A percentile compares a stretch with the other conserved stretches of the same genome.
phyloP scores from a whole-genome alignment of 352 stramenopile species.

The Saprolegnia parasitica region DNA sequence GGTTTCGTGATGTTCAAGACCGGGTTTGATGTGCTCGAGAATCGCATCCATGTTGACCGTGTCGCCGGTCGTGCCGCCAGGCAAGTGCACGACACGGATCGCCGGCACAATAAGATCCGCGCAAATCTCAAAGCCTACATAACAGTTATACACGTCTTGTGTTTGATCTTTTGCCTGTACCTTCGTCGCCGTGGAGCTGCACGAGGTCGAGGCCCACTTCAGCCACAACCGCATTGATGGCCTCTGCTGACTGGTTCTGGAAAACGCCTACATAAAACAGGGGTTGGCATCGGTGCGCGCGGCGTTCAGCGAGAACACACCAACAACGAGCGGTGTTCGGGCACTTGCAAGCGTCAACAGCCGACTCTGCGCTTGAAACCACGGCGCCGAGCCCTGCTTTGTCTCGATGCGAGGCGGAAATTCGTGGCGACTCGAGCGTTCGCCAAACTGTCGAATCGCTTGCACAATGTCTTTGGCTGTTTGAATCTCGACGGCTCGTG shows the following conservation, averaged over 20 bases:
- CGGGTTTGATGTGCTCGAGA: conserved; percentile 53
- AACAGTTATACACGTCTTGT: not conserved
- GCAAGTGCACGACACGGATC: conserved; percentile 92
- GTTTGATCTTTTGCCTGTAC: conserved; percentile 14
- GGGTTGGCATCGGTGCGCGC: conserved; percentile 31
- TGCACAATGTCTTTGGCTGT: conserved; percentile 88
- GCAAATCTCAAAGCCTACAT: conserved; percentile 70
- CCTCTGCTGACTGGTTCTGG: conserved; percentile 91
- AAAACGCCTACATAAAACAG: conserved; percentile 89
- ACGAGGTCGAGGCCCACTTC: conserved; percentile 94
- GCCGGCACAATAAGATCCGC: conserved; percentile 83
- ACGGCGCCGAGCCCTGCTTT: conserved; percentile 42
- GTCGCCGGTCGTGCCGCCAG: conserved; percentile 70
- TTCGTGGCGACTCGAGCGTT: conserved; percentile 60
- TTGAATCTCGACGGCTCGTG: conserved; percentile 76
- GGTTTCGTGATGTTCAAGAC: conserved; percentile 26
- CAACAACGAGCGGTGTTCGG: conserved; percentile 86
- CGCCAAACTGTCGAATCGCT: conserved; percentile 91
- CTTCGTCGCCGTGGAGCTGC: conserved; percentile 96
- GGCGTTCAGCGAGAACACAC: conserved; percentile 26
- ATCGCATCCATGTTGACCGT: conserved; percentile 70
- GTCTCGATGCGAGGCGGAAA: conserved; percentile 35
- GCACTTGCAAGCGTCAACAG: conserved; percentile 61
- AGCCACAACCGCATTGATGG: conserved; percentile 86
- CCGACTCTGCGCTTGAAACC: conserved; percentile 74